phyloP scores from a whole-genome alignment of 345 rosid genomes.

The Pistacia vera region DNA sequence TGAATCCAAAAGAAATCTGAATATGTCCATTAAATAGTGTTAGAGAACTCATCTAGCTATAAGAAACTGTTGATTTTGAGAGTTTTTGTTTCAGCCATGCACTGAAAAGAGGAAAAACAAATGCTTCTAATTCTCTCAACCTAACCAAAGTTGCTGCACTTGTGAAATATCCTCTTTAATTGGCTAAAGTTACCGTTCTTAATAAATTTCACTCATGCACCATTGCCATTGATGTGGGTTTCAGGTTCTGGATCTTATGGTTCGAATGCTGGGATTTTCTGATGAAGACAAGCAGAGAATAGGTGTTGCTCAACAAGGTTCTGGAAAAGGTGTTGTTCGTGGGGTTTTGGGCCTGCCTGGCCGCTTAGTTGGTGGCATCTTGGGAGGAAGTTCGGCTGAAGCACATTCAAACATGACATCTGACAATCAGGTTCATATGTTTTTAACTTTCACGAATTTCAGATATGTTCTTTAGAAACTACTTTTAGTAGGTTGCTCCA shows the following conservation, averaged over 20 bases:
- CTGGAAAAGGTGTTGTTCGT: constrained; percentile 86
- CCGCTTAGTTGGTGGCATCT: constrained; percentile 92
- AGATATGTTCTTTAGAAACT: not conserved
- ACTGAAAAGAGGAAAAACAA: not conserved
- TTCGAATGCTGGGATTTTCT: constrained; percentile 93
- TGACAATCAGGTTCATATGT: constrained; percentile 71
- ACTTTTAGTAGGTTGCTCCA: not conserved
- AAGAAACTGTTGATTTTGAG: too few relatives aligned
- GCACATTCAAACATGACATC: constrained; percentile 53
- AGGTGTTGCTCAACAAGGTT: constrained; percentile 82
- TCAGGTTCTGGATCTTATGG: constrained; percentile 96
- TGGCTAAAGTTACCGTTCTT: not conserved
- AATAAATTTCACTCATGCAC: not conserved
- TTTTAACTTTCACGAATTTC: not conserved
- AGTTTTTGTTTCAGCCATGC: too few relatives aligned
- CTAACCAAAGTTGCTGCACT: not conserved
- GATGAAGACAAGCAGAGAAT: constrained; percentile 96
- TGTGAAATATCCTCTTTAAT: not conserved
- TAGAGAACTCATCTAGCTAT: not conserved
- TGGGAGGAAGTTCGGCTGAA: constrained; percentile 69
- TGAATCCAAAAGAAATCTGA: too few relatives aligned
- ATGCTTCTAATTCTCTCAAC: not conserved
- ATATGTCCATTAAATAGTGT: too few relatives aligned
- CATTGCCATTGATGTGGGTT: not conserved
- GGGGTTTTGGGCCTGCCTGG: constrained; percentile 97